Evolutionary conservation across 768 basidiomycete genomes (phyloP).

Genomic region (Rossbeevera mucosa): DNA sequence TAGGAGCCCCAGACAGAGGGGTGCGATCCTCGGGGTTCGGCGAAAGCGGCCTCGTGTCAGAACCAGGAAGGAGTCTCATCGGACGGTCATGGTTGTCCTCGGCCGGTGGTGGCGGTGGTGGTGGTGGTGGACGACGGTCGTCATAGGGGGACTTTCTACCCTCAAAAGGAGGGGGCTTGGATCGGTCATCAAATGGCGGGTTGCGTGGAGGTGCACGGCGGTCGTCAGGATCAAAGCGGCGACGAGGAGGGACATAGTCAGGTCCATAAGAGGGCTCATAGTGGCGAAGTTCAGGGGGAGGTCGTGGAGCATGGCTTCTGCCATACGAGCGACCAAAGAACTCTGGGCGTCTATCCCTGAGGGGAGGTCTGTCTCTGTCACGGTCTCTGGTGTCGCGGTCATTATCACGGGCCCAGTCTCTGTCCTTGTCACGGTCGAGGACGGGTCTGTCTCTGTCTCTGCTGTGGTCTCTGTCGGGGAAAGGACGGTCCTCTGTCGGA

Average conservation of each 20-base stretch:
- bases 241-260: conserved; percentile 31
- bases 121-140: conserved; percentile 23
- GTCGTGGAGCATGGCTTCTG: conserved; percentile 37
- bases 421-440: not conserved
- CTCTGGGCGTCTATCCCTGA: conserved; percentile 36
- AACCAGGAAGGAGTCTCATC: conserved; percentile 25
- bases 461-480: conserved; percentile 34
- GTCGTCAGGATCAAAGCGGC: conserved; percentile 32
- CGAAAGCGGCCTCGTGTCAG: conserved; percentile 12
- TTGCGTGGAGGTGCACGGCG: conserved; percentile 22
- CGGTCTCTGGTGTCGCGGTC: conserved; percentile 27
- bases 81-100: conserved; percentile 34
- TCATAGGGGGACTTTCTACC: conserved; percentile 29
- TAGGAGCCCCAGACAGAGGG: conserved; percentile 17
- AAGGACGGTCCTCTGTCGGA: conserved; percentile 28
- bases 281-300: conserved; percentile 44
- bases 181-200: conserved; percentile 19
- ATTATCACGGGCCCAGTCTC: conserved; percentile 35
- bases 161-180: conserved; percentile 26
- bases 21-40: conserved; percentile 21
- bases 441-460: conserved; percentile 18
- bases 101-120: not conserved
- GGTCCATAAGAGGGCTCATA: conserved; percentile 42
- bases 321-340: conserved; percentile 37
- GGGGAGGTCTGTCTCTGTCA: conserved; percentile 32